Evolutionary conservation across 164 flowering plant genomes (phyloP).

Genomic region (Berberis thunbergii): DNA sequence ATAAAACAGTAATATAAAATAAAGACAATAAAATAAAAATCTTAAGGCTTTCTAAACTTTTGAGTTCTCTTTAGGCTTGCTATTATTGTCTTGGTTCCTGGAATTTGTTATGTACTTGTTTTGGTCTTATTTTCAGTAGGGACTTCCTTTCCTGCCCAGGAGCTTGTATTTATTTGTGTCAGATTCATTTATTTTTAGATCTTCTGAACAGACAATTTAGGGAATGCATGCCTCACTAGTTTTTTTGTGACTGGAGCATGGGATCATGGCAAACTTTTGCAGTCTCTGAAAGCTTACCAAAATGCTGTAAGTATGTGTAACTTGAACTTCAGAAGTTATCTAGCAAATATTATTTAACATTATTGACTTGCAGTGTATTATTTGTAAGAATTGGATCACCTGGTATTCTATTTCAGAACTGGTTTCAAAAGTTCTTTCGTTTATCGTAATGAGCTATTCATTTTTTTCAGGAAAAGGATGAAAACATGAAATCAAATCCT

Average conservation of each 20-base stretch:
- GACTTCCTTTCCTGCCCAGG: too few species aligned
- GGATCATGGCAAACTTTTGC: slow-evolving; percentile 68
- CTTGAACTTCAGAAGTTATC: background rate
- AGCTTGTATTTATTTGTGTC: too few species aligned
- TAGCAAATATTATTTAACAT: too few species aligned
- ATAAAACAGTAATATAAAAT: too few species aligned
- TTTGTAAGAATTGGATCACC: background rate
- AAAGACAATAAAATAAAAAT: too few species aligned
- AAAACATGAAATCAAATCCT: slow-evolving; percentile 65
- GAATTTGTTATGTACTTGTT: too few species aligned
- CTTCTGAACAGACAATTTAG: slow-evolving; percentile 60
- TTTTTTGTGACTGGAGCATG: slow-evolving; percentile 86
- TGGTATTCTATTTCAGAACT: background rate
- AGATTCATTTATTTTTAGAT: background rate
- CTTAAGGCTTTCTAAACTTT: too few species aligned
- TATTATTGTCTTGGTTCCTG: too few species aligned
- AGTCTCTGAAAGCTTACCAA: slow-evolving; percentile 79
- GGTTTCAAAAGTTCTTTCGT: background rate
- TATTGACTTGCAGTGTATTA: too few species aligned
- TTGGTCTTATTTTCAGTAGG: too few species aligned
- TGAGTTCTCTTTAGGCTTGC: too few species aligned
- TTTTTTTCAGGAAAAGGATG: slow-evolving; percentile 75
- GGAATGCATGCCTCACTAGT: slow-evolving; percentile 83
- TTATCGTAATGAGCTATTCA: background rate
- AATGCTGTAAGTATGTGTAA: slow-evolving; percentile 60